Conservation (phyloP, 345 rosid genomes). For the Moricandia moricandioides region DNA sequence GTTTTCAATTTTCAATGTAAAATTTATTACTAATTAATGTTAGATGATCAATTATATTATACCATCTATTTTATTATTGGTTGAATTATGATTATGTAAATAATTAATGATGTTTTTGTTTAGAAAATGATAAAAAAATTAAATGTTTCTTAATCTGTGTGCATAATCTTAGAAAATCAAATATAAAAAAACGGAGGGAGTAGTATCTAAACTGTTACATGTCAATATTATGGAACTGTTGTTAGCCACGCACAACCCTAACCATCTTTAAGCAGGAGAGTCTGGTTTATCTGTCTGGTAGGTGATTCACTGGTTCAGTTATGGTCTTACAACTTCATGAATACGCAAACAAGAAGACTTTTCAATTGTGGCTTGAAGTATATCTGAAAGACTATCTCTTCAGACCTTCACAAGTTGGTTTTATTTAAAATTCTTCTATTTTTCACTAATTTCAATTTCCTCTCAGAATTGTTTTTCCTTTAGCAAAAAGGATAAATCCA, state of each 20-base stretch:
- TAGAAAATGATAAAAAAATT: too few species aligned
- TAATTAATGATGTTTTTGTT: too few species aligned
- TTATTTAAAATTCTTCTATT: too few species aligned
- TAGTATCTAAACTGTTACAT: background rate
- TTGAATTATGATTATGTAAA: too few species aligned
- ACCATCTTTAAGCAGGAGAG: background rate
- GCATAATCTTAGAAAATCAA: too few species aligned
- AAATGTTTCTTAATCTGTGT: too few species aligned
- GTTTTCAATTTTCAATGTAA: too few species aligned
- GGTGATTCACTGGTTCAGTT: background rate
- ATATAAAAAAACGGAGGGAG: too few species aligned
- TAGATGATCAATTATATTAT: too few species aligned
- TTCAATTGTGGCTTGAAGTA: background rate
- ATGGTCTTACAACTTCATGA: background rate
- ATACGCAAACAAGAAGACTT: background rate
- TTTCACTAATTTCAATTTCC: background rate
- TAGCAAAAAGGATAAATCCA: background rate
- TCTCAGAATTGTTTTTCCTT: background rate
- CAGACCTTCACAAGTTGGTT: background rate
- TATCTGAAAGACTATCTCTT: background rate
- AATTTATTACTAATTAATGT: too few species aligned
- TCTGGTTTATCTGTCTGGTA: conserved; percentile 2
- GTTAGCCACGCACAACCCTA: background rate
- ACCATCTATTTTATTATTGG: too few species aligned
- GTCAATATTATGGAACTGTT: background rate